Evolutionary conservation across 139 green algal genomes (phyloP).

Genomic region (Chlorella sp.): DNA sequence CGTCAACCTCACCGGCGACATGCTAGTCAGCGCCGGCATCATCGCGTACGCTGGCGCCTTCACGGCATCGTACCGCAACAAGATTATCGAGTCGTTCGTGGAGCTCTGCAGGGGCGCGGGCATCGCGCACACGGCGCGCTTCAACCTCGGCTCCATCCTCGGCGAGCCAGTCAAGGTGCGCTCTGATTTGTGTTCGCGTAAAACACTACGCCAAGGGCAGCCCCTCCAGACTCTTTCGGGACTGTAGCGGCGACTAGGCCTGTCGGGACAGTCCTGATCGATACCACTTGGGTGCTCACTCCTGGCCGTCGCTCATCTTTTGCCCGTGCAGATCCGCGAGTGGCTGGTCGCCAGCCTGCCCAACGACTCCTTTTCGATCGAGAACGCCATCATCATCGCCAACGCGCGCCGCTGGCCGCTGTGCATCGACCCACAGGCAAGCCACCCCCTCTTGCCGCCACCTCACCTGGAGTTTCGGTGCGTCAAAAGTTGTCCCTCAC

Average conservation of each 20-base stretch:
- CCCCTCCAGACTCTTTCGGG: no score
- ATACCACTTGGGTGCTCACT: neutral
- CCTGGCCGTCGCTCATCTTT: neutral
- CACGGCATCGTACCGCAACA: conserved; percentile 50
- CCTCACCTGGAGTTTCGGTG: neutral
- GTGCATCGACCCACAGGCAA: conserved; percentile 62
- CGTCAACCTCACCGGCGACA: conserved; percentile 70
- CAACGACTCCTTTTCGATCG: conserved; percentile 62
- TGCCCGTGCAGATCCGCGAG: conserved; percentile 41
- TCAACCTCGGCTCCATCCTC: conserved; percentile 40
- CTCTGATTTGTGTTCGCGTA: neutral
- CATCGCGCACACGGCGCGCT: conserved; percentile 43
- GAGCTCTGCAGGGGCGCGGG: conserved; percentile 31
- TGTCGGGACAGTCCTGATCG: neutral
- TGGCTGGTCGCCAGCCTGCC: conserved; percentile 62
- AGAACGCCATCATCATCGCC: conserved; percentile 68
- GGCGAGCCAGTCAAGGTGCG: conserved; percentile 48
- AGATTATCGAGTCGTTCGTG: conserved; percentile 41
- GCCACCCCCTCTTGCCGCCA: neutral
- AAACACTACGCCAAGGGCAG: neutral
- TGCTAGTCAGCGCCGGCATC: conserved; percentile 59
- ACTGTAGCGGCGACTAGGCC: neutral
- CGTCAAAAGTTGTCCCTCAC: conserved; percentile 6
- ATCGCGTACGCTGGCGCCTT: conserved; percentile 71
- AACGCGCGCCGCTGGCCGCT: conserved; percentile 63